Base-by-base conservation (phyloP, 352 stramenopile species). In the Phytophthora colocasiae region DNA sequence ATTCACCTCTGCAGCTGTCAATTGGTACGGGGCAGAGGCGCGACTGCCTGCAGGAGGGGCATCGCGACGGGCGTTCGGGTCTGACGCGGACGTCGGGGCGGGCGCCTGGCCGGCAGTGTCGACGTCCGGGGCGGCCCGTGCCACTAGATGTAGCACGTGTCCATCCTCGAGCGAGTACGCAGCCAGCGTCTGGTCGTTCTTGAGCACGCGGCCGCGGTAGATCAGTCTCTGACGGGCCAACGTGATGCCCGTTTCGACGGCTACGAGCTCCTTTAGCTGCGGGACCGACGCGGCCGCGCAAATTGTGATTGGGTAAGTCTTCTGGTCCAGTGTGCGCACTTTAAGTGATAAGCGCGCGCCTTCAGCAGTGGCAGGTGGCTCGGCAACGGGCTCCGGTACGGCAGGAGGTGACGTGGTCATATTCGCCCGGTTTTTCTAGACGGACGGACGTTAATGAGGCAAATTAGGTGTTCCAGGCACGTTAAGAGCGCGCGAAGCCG, bases 141-240 rank as follows among this genome's bases (percentile, higher is more conserved):
- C 83, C 8, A 96, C 88, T 4, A 96, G 56, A 44, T 96, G 88
- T 38, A 96, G 65, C 38, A 89, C 89, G 56, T 96, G 86, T 12
- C 86, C 88, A 47, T 96, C 85, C 63, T 96, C 86, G 11, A 96
- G 53, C 12, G 88, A 63, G 54, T 96, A 96, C 6, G 82, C 67
- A 19, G 82, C 66, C 53, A 96, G 77, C 45, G 61, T 69, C 69
- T 93, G 80, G 63, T 95, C 85, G 50, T 96, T 93, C 71, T 96
- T 96, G 49, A 96, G 83, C 53, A 96, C 88, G 60, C 90, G 87
- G 27, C 88, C 88, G 24, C 87, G 83, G 52, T 94, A 96, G 60
- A 96, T 96, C 46, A 96, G 83, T 39, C 88, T 68, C 71, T 96
- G 88, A 3, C 88, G 85, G 27, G 83, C 77, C 38, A 90, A 59